phyloP scores from a whole-genome alignment of 2,329 filamentous ascomycete genomes.

The Colletotrichum sp. region DNA sequence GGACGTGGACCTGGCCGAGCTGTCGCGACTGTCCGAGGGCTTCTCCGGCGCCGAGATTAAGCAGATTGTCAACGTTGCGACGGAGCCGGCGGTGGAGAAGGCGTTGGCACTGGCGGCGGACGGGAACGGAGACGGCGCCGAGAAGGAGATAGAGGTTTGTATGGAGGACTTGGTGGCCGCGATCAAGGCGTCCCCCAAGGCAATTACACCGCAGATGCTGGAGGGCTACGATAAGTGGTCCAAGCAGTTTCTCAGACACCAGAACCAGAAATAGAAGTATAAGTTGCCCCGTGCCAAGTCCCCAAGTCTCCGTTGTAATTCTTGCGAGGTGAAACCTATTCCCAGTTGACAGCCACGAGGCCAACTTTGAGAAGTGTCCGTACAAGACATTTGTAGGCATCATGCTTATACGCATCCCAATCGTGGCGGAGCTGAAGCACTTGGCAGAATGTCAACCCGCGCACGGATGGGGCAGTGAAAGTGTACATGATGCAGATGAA shows the following conservation, averaged over 20 bases:
- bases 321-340: not conserved
- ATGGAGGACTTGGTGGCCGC: conserved; percentile 51
- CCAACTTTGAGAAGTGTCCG: not conserved
- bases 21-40: conserved; percentile 73
- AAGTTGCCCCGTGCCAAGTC: not conserved
- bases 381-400: not conserved
- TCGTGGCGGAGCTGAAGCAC: not conserved
- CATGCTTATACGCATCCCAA: not conserved
- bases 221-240: conserved; percentile 63
- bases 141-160: conserved; percentile 25
- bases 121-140: not conserved
- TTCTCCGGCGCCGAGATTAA: conserved; percentile 86
- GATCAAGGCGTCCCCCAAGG: conserved; percentile 52
- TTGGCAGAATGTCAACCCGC: not conserved
- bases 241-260: conserved; percentile 25
- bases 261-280: conserved; percentile 13
- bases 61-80: conserved; percentile 51
- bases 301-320: not conserved
- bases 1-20: conserved; percentile 68
- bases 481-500: not conserved
- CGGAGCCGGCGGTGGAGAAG: conserved; percentile 46
- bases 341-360: not conserved
- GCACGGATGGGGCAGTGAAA: not conserved
- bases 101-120: conserved; percentile 22
- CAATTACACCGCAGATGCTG: conserved; percentile 65